Base-by-base conservation (phyloP, 1,284 basidiomycete species). In the Bjerkandera adusta region DNA sequence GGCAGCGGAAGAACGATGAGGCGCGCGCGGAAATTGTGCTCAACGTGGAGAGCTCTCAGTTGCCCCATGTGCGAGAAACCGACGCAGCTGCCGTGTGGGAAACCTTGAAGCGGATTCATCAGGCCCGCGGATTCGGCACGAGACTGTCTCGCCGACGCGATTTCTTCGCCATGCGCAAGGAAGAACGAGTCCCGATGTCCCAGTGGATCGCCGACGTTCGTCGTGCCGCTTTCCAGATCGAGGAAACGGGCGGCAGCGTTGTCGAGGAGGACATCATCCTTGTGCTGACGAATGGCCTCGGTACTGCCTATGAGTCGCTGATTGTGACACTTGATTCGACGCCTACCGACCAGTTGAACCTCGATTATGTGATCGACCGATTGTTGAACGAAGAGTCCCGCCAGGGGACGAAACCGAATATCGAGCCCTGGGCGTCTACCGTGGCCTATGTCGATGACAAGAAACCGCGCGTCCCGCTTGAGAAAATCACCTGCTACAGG, bases 131-230 rank as follows among this genome's bases (percentile, higher is more conserved):
- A 3, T 65, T 68, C 46, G 63, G 57, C 1, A 64, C 61, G 4
- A 50, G 57, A 25, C 43, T 67, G 4, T 45, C 59, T 3, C 55
- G 60, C 15, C 51, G 50, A 5, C 45, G 57, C 20, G 44, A 53
- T 29, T 67, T 68, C 50, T 53, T 61, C 26, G 57, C 49, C 3
- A 51, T 58, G 51, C 55, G 52, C 48, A 68, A 61, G 48, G 39
- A 16, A 10, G 40, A 42, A 6, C 36, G 43, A 4, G 55, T 63
- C 55, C 37, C 56, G 3, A 69, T 70, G 62, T 27, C 53, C 24
- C 35, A 57, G 5, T 70, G 64, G 64, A 67, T 69, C 45, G 59
- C 57, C 2, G 36, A 51, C 3, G 55, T 68, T 21, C 48, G 58
- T 24, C 36, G 43, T 8, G 38, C 57, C 20, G 55, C 53, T 2